Conservation (phyloP, 805 yeast species). For the Wickerhamiella cacticola region DNA sequence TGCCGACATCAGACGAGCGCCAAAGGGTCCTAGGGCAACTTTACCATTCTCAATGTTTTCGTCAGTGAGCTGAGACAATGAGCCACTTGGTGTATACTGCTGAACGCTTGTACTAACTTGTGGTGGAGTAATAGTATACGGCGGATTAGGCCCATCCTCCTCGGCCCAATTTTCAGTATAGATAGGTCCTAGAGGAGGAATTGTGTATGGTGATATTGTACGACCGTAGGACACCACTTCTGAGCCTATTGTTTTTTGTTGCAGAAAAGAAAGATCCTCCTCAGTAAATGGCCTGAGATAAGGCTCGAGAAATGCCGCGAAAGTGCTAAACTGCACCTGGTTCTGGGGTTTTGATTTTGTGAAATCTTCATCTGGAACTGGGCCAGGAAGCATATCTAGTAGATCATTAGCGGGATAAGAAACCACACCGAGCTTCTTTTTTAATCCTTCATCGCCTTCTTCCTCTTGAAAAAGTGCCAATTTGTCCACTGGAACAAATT, state of each 20-base stretch:
- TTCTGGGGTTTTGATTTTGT: conserved; percentile 67
- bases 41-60: conserved; percentile 49
- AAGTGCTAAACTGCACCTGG: conserved; percentile 86
- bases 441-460: conserved; percentile 62
- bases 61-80: conserved; percentile 16
- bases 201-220: conserved; percentile 47
- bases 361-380: conserved; percentile 75
- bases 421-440: conserved; percentile 72
- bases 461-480: conserved; percentile 57
- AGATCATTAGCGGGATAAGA: conserved; percentile 77
- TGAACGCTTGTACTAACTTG: conserved; percentile 12
- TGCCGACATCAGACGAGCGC: conserved; percentile 74
- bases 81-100: conserved; percentile 17
- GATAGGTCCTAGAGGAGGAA: conserved; percentile 75
- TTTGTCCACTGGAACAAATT: conserved; percentile 55
- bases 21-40: conserved; percentile 82
- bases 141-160: conserved; percentile 49
- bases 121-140: conserved; percentile 24
- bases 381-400: conserved; percentile 69
- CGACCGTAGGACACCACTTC: conserved; percentile 26
- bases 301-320: conserved; percentile 72
- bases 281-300: conserved; percentile 65
- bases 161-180: conserved; percentile 80
- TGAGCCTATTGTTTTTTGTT: conserved; percentile 40
- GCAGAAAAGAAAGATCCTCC: conserved; percentile 68